Base-by-base conservation (phyloP, 73 alveolate genomes). In the Paramecium caudatum region DNA sequence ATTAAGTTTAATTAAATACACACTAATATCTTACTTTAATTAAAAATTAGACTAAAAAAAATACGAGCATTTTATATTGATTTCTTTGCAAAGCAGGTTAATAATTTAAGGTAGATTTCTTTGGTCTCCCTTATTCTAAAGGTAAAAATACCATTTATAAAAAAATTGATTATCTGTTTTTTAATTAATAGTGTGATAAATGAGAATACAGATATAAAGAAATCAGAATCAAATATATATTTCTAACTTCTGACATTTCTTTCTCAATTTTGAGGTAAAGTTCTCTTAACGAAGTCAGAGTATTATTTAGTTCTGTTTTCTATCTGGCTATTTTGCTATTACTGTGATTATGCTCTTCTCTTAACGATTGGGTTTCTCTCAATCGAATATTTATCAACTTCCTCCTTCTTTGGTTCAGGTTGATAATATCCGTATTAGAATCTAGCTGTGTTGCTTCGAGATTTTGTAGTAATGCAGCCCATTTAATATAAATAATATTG, bases 301-400 rank as follows among this genome's bases (percentile, higher is more conserved):
- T 4, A 55, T 55, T 55, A 23, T 23, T 55, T 23, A 23, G 80
- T 55, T 55, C 80, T 55, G 15, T 19, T 2, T 23, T 10, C 30
- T 55, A 5, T 10, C 30, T 43, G 12, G 80, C 46, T 12, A 43
- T 55, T 55, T 55, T 19, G 9, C 46, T 27, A 23, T 17, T 21
- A 55, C 45, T 55, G n/a, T n/a, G n/a, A n/a, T 55, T 55, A 27
- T 16, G 30, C 80, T 55, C 80, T 55, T 55, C 80, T 2, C 30
- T 55, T 12, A 55, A 55, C 37, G 23, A 55, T 55, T 55, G 80
- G 80, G 30, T 55, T 55, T 55, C 30, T 55, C 8, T 55, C 21
- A 16, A 55, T 43, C 23, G 23, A 19, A 21, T 55, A 55, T 23
- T 5, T 23, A n/a, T n/a, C n/a, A n/a, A n/a, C n/a, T 23, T 4